Conservation (phyloP, 1,139 yeast genomes). For the Sugiyamaella japonica region DNA sequence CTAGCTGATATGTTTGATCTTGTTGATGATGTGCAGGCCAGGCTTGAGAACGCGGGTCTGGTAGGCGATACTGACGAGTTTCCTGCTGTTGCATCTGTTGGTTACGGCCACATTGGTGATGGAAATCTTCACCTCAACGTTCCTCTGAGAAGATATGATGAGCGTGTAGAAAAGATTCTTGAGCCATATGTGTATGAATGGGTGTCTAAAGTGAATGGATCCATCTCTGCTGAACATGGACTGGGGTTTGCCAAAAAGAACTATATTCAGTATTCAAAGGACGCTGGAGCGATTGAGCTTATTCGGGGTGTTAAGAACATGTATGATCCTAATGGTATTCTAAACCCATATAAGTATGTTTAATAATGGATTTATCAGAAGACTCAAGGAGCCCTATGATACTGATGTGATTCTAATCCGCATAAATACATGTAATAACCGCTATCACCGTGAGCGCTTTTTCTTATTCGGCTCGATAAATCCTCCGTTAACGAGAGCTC, state of each 20-base stretch:
- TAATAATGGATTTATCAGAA: constrained; percentile 20
- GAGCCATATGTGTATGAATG: constrained; percentile 96
- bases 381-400: no score
- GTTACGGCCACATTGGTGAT: constrained; percentile 96
- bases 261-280: constrained; percentile 81
- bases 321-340: constrained; percentile 84
- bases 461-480: constrained; percentile 33
- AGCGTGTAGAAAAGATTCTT: constrained; percentile 69
- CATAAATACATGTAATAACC: background rate
- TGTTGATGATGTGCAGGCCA: constrained; percentile 68
- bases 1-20: constrained; percentile 73
- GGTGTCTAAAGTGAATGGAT: constrained; percentile 74
- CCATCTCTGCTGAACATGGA: constrained; percentile 96
- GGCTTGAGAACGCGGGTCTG: constrained; percentile 57
- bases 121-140: constrained; percentile 93
- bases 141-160: constrained; percentile 78
- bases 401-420: no score
- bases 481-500: constrained; percentile 64
- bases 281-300: constrained; percentile 61
- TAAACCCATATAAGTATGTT: constrained; percentile 87
- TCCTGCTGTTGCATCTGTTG: constrained; percentile 86
- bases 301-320: constrained; percentile 76
- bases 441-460: constrained; percentile 1
- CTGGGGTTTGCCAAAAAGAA: constrained; percentile 94
- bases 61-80: constrained; percentile 63